These are phyloP conservation scores for Aureobasidium mangrovei DNA, from an alignment of 2,329 filamentous ascomycete species.

Conservation along the genomic window DNA sequence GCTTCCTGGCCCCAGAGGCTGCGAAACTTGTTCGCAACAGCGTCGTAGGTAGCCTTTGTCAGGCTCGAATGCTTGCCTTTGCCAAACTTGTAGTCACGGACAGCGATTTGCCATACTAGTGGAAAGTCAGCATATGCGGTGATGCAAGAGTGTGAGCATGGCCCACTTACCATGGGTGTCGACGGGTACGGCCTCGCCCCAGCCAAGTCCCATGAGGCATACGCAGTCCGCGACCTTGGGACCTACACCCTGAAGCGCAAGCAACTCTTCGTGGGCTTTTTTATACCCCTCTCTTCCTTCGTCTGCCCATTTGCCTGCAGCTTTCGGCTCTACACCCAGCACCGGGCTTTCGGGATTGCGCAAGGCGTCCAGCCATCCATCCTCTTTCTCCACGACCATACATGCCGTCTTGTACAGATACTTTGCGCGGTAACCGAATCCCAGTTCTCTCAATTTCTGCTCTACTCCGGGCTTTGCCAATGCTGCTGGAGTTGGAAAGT, in stretches of 20 bases:
- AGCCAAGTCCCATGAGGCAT: conserved; percentile 89
- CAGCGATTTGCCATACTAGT: conserved; percentile 89
- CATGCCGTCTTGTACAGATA: conserved; percentile 83
- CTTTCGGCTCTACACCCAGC: conserved; percentile 39
- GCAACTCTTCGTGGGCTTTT: conserved; percentile 68
- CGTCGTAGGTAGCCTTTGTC: conserved; percentile 80
- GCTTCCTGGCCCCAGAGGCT: conserved; percentile 85
- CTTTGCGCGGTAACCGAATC: conserved; percentile 89
- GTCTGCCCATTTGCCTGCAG: conserved; percentile 41
- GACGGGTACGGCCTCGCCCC: conserved; percentile 90
- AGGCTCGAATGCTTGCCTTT: conserved; percentile 75
- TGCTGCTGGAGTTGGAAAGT: conserved; percentile 70
- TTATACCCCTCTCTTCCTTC: conserved; percentile 59
- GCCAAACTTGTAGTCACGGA: conserved; percentile 89
- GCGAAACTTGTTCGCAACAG: conserved; percentile 83
- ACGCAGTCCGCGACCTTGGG: conserved; percentile 97
- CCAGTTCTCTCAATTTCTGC: conserved; percentile 65
- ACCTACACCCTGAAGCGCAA: conserved; percentile 77
- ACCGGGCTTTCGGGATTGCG: conserved; percentile 66
- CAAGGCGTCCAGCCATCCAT: conserved; percentile 67
- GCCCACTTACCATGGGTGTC: conserved; percentile 65
- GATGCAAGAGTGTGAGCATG: too few relatives aligned
- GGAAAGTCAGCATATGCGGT: background rate
- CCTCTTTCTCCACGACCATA: conserved; percentile 58
- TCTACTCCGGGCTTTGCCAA: conserved; percentile 72